phyloP scores from a whole-genome alignment of 306 rosid species.

The Parietaria judaica region DNA sequence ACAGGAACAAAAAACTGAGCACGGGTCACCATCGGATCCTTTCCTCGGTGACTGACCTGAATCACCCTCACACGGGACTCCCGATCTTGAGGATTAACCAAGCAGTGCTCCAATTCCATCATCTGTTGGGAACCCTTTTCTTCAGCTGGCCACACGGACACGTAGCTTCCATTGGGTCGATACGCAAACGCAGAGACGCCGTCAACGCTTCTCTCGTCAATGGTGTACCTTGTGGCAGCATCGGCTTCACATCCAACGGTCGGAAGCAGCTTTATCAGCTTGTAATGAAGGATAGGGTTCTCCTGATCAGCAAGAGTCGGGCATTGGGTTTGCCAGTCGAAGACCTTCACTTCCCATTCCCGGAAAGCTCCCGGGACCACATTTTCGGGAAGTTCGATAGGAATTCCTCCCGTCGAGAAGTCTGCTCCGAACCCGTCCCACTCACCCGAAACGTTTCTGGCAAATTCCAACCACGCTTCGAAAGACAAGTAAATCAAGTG shows the following conservation, averaged over 20 bases:
- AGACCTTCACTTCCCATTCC: constrained; percentile 93
- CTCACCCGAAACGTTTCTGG: constrained; percentile 78
- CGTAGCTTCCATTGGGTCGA: constrained; percentile 72
- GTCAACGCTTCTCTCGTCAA: constrained; percentile 54
- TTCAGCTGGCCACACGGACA: constrained; percentile 56
- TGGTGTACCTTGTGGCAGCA: constrained; percentile 64
- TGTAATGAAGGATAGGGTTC: constrained; percentile 43
- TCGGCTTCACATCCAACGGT: constrained; percentile 97
- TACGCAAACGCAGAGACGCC: constrained; percentile 65
- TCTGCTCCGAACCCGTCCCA: constrained; percentile 98
- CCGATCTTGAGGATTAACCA: constrained; percentile 68
- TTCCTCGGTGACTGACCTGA: constrained; percentile 6
- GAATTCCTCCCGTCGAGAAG: constrained; percentile 58
- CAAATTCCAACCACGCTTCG: constrained; percentile 71
- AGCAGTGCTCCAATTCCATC: constrained; percentile 77
- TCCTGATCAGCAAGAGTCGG: constrained; percentile 81
- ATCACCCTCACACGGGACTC: constrained; percentile 83
- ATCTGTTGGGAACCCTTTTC: constrained; percentile 24
- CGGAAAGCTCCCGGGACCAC: constrained; percentile 86
- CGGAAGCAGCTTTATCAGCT: constrained; percentile 71
- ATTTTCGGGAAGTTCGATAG: constrained; percentile 70
- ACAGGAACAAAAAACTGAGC: no score
- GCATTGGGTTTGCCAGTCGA: constrained; percentile 97
- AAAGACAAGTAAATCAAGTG: constrained; percentile 8
- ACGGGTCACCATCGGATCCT: no score